phyloP scores from a whole-genome alignment of 352 stramenopile genomes.

The Aphanomyces euteiches region DNA sequence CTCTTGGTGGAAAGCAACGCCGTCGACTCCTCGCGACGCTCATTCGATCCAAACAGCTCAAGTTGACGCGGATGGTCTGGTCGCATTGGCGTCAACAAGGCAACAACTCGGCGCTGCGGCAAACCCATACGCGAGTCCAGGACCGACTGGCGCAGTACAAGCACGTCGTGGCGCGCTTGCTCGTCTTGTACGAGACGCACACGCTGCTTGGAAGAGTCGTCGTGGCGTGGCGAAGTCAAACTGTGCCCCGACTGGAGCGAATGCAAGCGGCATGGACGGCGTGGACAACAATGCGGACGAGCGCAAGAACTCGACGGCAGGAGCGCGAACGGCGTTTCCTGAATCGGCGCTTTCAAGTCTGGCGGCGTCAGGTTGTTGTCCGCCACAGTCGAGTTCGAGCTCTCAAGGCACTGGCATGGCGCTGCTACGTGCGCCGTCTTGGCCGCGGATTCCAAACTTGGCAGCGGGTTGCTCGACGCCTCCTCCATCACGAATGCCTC shows the following conservation, averaged over 20 bases:
- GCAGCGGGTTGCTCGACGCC: neutral
- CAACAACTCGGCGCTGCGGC: neutral
- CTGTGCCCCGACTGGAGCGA: neutral
- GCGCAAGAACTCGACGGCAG: neutral
- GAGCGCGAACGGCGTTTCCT: neutral
- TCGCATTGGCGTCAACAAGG: neutral
- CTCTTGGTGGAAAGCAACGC: neutral
- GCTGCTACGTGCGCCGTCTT: neutral
- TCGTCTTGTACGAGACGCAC: neutral
- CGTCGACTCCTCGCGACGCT: neutral
- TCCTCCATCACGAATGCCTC: constrained; percentile 25
- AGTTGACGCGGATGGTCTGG: neutral
- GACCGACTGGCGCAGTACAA: neutral
- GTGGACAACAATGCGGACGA: neutral
- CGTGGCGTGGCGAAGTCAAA: constrained; percentile 1
- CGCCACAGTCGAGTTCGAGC: neutral
- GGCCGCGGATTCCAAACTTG: constrained; percentile 12
- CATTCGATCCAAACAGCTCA: neutral
- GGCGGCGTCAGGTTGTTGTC: neutral
- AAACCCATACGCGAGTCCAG: neutral
- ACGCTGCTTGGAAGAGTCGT: neutral
- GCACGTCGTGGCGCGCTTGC: neutral
- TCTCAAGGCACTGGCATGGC: neutral
- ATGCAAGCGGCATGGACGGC: neutral
- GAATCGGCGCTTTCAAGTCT: constrained; percentile 8